phyloP scores from a whole-genome alignment of 495 filamentous ascomycete genomes.

The Hypoxylon fuscum region DNA sequence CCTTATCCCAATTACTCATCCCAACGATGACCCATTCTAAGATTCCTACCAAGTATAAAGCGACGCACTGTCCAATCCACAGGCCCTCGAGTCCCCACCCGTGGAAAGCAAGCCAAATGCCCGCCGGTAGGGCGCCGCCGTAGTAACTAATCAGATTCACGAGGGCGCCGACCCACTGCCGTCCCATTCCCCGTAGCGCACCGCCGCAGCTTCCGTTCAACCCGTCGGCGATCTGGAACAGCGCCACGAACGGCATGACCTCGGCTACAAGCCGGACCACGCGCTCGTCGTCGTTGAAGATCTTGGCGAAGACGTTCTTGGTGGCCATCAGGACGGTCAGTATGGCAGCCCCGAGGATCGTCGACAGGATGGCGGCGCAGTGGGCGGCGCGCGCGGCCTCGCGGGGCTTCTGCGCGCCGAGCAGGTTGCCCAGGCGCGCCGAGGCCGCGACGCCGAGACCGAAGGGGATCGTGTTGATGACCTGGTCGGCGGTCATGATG shows the following conservation, averaged over 20 bases:
- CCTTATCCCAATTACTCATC: constrained; percentile 77
- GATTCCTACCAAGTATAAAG: constrained; percentile 81
- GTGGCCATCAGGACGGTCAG: constrained; percentile 77
- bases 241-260: constrained; percentile 86
- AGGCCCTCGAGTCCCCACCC: constrained; percentile 86
- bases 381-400: constrained; percentile 81
- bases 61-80: constrained; percentile 92
- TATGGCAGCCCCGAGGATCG: constrained; percentile 72
- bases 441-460: constrained; percentile 87
- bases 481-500: constrained; percentile 93
- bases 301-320: constrained; percentile 78
- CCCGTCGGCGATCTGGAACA: constrained; percentile 96
- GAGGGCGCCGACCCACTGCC: constrained; percentile 87
- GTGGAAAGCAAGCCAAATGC: constrained; percentile 87
- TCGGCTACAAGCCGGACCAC: constrained; percentile 82
- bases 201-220: constrained; percentile 88
- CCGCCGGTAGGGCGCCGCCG: constrained; percentile 80
- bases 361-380: constrained; percentile 77
- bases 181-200: constrained; percentile 82
- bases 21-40: constrained; percentile 85
- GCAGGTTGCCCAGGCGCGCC: constrained; percentile 81
- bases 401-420: constrained; percentile 73
- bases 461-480: constrained; percentile 93
- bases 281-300: constrained; percentile 82
- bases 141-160: constrained; percentile 94